Base-by-base conservation (phyloP, 2,329 filamentous ascomycete species). In the Colletotrichum filicis region DNA sequence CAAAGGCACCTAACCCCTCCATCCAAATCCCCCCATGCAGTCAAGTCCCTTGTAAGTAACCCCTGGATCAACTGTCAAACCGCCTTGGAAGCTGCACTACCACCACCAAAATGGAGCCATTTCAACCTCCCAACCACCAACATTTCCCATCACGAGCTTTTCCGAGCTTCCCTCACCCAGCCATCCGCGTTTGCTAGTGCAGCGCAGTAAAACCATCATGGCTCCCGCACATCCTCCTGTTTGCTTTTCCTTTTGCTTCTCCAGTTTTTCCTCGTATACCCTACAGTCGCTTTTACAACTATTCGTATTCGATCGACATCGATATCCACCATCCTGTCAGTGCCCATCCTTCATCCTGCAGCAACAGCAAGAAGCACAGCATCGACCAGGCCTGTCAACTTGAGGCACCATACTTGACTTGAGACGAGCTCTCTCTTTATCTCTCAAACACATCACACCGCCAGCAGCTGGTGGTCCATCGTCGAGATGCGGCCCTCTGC, bases 401-500 rank as follows among this genome's bases (percentile, higher is more conserved):
- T 24, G 46, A n/a, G 26, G 52, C 24, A 37, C 11, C 55, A 49
- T 19, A 49, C 42, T n/a, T 49, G 19, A 49, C 42, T n/a, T 49
- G 19, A 49, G 42, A n/a, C 42, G 42, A 49, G 14, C 16, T 22
- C 37, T 53, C 4, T 35, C 11, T 9, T 11, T 12, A 5, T 35
- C 4, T 35, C 58, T 56, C 30, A 58, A 35, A 30, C 5, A 22
- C 46, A 49, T 26, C 19, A 56, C 37, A 49, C 57, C 46, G 37
- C 8, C 46, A 55, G 57, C 52, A 26, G 62, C 61, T 46, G 61
- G 22, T 42, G 28, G 53, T 28, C 24, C 16, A 12, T 5, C 19
- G 12, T 65, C 77, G 81, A 78, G 70, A 83, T 83, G 82, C 80
- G 77, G 74, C 63, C 75, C 61, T 72, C 75, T 66, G 72, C 74